Base-by-base conservation (phyloP, 23 red algal species). In the Agarophyton chilense region DNA sequence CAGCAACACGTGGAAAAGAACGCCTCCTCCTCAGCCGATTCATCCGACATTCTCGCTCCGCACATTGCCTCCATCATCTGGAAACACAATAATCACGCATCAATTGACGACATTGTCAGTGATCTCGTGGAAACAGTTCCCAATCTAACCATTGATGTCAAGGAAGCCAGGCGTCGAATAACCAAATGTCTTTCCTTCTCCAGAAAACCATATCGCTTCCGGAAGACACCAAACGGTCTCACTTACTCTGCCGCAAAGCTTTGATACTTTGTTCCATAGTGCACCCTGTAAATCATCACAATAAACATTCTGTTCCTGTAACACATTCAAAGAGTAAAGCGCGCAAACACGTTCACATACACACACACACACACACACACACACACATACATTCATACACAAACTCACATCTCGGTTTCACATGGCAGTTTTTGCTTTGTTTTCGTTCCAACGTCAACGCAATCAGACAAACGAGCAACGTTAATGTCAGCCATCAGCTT, bases 11-110 rank as follows among this genome's bases (percentile, higher is more conserved):
- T 25, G 38, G 68, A 74, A 5, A 74, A 74, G n/a, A 45, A 46
- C 34, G 14, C 21, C 38, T 26, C 68, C 29, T 74, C 68, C 17
- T 18, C 38, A 1, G 24, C 29, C 34, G 68, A 74, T 1, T 24
- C 38, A 42, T 74, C 41, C 33, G 68, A 74, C 19, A 74, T 74
- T 74, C 34, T 74, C 18, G 68, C 68, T 47, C 68, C 68, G 11
- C 68, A 74, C n/a, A 74, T 74, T 47, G 68, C 68, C 36, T 49
- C 38, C 68, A 74, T 74, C 38, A 74, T 74, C 43, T 74, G 68
- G 68, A 74, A 74, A 47, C 68, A 74, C 68, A 49, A 49, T 49
- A 74, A 74, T 47, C 68, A 74, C 21, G 68, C 68, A 46, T 74
- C 68, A 8, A 49, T 74, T 49, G 68, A 74, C 29, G 40, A 74